A percentile compares a stretch with the other conserved stretches of the same genome.
These are phyloP conservation scores for Triticum aestivum DNA, from an alignment of 176 grass and related monocot species.

Conservation along the genomic window DNA sequence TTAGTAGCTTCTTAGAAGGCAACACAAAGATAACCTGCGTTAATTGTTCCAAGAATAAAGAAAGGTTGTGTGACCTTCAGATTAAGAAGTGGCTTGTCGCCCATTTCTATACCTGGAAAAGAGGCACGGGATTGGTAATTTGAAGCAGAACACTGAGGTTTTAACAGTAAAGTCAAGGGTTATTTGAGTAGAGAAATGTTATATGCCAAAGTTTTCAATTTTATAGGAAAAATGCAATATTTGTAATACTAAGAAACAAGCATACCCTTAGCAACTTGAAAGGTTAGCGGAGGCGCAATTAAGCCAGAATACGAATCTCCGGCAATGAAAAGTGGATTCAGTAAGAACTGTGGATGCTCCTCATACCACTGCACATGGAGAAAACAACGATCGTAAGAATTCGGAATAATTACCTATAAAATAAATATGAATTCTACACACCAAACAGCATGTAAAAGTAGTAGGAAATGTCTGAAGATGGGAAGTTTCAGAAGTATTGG, in stretches of 20 bases:
- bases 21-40: background rate
- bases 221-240: background rate
- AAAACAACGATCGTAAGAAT: background rate
- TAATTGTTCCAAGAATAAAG: background rate
- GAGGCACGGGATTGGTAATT: background rate
- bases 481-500: background rate
- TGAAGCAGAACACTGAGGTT: background rate
- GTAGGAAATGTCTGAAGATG: background rate
- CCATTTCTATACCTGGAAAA: constrained; percentile 1
- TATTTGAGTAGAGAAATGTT: background rate
- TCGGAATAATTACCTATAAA: background rate
- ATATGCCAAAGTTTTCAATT: background rate
- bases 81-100: background rate
- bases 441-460: background rate
- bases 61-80: background rate
- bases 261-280: background rate
- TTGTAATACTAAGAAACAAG: background rate
- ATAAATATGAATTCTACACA: background rate
- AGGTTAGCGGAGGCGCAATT: background rate
- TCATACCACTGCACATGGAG: background rate
- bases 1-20: background rate
- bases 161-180: background rate
- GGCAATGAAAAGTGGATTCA: background rate
- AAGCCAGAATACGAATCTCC: background rate
- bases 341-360: background rate